Base-by-base conservation (phyloP, 2,329 filamentous ascomycete species). In the Nothomitra cinnamomea region DNA sequence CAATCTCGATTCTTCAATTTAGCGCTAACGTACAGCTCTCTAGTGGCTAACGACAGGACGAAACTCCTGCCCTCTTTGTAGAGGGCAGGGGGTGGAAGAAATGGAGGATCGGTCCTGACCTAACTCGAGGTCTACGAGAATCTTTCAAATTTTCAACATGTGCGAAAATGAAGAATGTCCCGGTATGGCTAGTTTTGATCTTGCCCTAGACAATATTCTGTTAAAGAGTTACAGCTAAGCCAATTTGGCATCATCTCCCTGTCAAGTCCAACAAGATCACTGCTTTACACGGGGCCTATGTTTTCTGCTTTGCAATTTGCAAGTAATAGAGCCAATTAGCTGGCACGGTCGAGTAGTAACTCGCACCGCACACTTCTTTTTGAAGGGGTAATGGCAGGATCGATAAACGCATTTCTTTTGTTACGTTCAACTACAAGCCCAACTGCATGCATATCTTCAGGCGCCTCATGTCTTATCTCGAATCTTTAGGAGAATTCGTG, bases 21-120 rank as follows among this genome's bases (percentile, higher is more conserved):
- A 53, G 53, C 10, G 38, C 7, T 8, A 17, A 55, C 57, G 54
- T 65, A 5, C 15, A 42, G 36, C 49, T 51, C 24, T 35, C 28
- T 56, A 83, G 78, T 84, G 80, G 80, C 69, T 84, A 48, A 83
- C 79, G 17, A 83, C 79, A 54, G 78, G 78, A 51, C 77, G 78
- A 54, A 81, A 81, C 61, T 80, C 77, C 2, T 81, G 78, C 61
- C 78, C 78, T 2, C 69, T 81, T 22, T 81, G 78, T 61, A 69
- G 78, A 60, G 75, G 75, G 38, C 72, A 77, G 61, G 76, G 76
- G 35, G 76, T 79, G 4, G 69, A 76, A 40, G 75, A 78, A 38
- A 47, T 38, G 15, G 47, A 53, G 32, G 38, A 47, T 48, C 2
- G 45, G 45, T 49, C 45, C 25, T 49, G 45, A 49, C 45, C 45